Percentiles rank a stretch among this genome's conserved stretches.
phyloP scores from a whole-genome alignment of 768 basidiomycete species.

The Kwoniella shandongensis region DNA sequence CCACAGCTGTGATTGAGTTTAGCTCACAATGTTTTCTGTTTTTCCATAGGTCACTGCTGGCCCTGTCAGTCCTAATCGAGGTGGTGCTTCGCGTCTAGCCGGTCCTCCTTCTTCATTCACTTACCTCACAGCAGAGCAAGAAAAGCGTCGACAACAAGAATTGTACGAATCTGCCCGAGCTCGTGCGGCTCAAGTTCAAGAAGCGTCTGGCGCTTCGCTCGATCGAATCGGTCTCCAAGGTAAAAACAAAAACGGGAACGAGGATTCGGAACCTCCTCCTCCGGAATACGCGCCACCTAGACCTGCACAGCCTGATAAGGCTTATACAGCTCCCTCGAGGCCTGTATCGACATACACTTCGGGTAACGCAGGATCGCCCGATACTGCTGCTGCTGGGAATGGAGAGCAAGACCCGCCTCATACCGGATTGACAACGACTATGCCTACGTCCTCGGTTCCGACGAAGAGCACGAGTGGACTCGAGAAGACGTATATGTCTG shows the following conservation, averaged over 20 bases:
- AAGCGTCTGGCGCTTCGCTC: conserved; percentile 23
- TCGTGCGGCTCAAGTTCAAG: conserved; percentile 23
- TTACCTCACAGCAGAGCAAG: conserved; percentile 26
- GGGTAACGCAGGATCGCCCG: not conserved
- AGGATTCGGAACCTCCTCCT: conserved; percentile 31
- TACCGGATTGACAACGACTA: not conserved
- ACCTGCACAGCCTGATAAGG: conserved; percentile 18
- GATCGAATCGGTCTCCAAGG: conserved; percentile 26
- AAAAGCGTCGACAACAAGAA: conserved; percentile 16
- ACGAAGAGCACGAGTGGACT: not conserved
- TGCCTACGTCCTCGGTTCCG: not conserved
- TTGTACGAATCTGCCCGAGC: conserved; percentile 31
- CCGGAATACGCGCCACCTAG: conserved; percentile 45
- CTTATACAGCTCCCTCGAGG: conserved; percentile 26
- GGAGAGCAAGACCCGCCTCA: not conserved
- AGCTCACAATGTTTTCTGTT: not conserved
- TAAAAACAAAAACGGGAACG: conserved; percentile 3
- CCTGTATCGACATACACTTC: conserved; percentile 24
- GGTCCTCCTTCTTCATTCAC: conserved; percentile 12
- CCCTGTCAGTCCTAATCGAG: no score
- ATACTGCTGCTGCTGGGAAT: not conserved
- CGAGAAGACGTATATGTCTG: conserved; percentile 25
- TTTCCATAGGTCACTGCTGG: not conserved
- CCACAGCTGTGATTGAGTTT: not conserved
- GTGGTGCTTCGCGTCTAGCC: not conserved